phyloP scores from a whole-genome alignment of 176 grass and related monocot species.

The Canna indica region DNA sequence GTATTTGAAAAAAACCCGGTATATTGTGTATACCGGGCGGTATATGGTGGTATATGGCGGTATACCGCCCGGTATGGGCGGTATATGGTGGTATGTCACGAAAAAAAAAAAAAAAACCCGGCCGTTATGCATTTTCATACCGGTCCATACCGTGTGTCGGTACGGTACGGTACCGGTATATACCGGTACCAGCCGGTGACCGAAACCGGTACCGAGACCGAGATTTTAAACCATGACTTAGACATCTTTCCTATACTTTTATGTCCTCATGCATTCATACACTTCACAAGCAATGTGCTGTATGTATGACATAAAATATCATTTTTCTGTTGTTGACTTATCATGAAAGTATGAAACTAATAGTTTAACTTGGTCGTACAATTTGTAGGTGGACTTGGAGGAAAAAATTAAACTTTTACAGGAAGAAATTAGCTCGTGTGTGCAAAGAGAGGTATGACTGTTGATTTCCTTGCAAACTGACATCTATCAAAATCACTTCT shows the following conservation, averaged over 20 bases:
- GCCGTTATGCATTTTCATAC: too few species aligned
- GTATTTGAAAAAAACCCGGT: too few species aligned
- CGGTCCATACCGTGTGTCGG: too few species aligned
- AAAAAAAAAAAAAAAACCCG: too few species aligned
- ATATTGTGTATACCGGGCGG: too few species aligned
- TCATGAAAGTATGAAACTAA: background rate
- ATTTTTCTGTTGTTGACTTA: background rate
- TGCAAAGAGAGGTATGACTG: background rate
- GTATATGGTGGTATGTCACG: too few species aligned
- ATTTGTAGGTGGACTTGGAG: slow-evolving; percentile 6
- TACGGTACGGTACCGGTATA: too few species aligned
- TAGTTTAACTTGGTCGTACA: background rate
- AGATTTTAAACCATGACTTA: too few species aligned
- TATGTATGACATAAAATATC: background rate
- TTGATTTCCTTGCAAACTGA: background rate
- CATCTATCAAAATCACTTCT: background rate
- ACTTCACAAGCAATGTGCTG: background rate
- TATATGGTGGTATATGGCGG: too few species aligned
- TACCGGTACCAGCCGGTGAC: too few species aligned
- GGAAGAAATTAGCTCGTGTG: slow-evolving; percentile 1
- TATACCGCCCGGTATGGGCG: too few species aligned
- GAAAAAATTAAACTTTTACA: slow-evolving; percentile 11
- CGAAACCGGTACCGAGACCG: too few species aligned
- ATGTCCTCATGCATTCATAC: background rate
- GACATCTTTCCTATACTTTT: background rate